Evolutionary conservation across 768 basidiomycete species (phyloP), one percentile per base, ranked within the genome.

Genomic region (Rhodotorula graminis): DNA sequence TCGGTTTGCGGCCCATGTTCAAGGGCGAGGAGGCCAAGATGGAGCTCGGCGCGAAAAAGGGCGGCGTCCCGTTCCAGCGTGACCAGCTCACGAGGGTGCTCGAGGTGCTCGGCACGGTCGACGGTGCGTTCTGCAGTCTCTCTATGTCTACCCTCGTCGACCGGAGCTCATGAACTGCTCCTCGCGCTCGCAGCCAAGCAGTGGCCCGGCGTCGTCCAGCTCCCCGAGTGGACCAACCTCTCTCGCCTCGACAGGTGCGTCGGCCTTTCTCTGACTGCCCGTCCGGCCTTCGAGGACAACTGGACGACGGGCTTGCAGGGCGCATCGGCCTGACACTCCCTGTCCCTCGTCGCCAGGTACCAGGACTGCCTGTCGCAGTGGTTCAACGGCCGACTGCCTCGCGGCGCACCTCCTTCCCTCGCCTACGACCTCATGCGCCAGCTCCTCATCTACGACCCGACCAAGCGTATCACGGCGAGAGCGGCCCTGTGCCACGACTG

Each of bases 1-100:
- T 96, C 3, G 93, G 92, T 72, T 82, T 98, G 59, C 84, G 95
- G 33, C 96, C 96, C 2, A 98, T 99, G 75, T 98, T 98, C 85
- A 99, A 99, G 55, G 96, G 95, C 19, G 96, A 99, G 81, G 96
- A 98, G 82, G 96, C 96, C 2, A 98, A 99, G 81, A 81, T 97
- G 56, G 96, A 98, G 80, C 71, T 73, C 29, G 72, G 76, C 27
- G 58, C 70, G n/a, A 95, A 97, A 84, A 98, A 98, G 84, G 73
- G 75, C 18, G 93, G 92, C 70, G 89, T 98, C 0, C 96, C 96
- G 0, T 99, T 98, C 80, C 96, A 99, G 80, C 85, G 89, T 67
- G 96, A 98, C 81, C 96, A 99, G 78, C 85, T 98, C 70, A 82
- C 91, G 40, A 94, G 92, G 82, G 96, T 99, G n/a, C 89, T 97